Conservation (phyloP, 352 stramenopile species). For the Sclerospora graminicola region DNA sequence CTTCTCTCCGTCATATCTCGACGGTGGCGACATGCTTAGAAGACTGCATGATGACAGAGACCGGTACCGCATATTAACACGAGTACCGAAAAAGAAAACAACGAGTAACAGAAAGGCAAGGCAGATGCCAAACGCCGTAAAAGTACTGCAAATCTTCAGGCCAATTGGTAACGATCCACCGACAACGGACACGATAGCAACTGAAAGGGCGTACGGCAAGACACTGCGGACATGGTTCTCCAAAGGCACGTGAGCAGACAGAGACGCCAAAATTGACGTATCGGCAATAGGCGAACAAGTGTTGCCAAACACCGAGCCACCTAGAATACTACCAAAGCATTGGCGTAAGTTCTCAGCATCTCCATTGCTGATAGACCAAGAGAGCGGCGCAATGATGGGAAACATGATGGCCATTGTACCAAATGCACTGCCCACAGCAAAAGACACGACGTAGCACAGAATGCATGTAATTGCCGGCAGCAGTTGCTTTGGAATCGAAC, state of each 20-base stretch:
- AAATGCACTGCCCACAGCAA: constrained; percentile 84
- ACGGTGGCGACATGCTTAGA: constrained; percentile 48
- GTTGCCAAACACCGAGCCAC: constrained; percentile 82
- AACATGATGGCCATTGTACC: constrained; percentile 92
- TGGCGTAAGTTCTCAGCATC: constrained; percentile 77
- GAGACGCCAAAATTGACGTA: constrained; percentile 84
- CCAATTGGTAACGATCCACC: constrained; percentile 64
- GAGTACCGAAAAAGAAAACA: constrained; percentile 73
- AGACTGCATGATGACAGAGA: constrained; percentile 69
- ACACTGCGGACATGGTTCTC: constrained; percentile 83
- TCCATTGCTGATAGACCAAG: constrained; percentile 67
- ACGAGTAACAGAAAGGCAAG: constrained; percentile 60
- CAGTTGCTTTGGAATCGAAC: constrained; percentile 67
- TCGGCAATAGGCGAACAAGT: constrained; percentile 89
- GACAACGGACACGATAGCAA: constrained; percentile 54
- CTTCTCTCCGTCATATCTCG: constrained; percentile 39
- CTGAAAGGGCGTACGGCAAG: constrained; percentile 70
- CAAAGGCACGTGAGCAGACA: constrained; percentile 65
- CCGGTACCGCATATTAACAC: constrained; percentile 67
- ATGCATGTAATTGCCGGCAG: constrained; percentile 72
- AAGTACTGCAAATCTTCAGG: constrained; percentile 62
- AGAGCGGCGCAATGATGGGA: constrained; percentile 83
- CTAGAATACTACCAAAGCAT: constrained; percentile 84
- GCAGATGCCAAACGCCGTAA: constrained; percentile 70
- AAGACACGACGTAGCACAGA: constrained; percentile 86